phyloP scores from a whole-genome alignment of 2,329 filamentous ascomycete species.

The Ramularia collo-cygni region DNA sequence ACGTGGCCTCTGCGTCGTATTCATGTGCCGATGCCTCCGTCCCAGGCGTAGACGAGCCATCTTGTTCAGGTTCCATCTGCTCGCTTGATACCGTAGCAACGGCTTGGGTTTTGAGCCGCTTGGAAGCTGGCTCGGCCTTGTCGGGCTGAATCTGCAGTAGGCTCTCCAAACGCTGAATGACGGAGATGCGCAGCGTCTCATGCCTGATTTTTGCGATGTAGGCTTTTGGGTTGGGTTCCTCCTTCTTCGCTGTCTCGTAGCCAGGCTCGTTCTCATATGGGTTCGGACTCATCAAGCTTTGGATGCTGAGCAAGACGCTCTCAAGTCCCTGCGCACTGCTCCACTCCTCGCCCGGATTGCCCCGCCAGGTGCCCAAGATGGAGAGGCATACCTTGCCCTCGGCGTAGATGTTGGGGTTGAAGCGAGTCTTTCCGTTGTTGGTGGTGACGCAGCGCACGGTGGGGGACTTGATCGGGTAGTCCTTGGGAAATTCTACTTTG shows the following conservation, averaged over 20 bases:
- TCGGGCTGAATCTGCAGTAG: slow-evolving; percentile 58
- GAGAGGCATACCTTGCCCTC: slow-evolving; percentile 87
- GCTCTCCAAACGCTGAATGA: slow-evolving; percentile 78
- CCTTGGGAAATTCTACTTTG: slow-evolving; percentile 39
- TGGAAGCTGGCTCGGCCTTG: slow-evolving; percentile 11
- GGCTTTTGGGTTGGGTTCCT: slow-evolving; percentile 20
- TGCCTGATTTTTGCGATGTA: slow-evolving; percentile 66
- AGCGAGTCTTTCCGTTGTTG: slow-evolving; percentile 78
- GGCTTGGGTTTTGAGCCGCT: slow-evolving; percentile 15
- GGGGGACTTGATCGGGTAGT: slow-evolving; percentile 69
- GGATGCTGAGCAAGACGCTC: slow-evolving; percentile 89
- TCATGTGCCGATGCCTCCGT: slow-evolving; percentile 27
- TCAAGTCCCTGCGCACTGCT: slow-evolving; percentile 92
- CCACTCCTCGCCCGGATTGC: slow-evolving; percentile 88
- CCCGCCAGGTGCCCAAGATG: slow-evolving; percentile 73
- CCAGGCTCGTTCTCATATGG: slow-evolving; percentile 90
- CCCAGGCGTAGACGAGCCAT: slow-evolving; percentile 9
- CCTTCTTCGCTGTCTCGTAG: slow-evolving; percentile 54
- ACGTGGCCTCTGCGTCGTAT: slow-evolving; percentile 35
- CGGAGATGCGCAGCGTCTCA: slow-evolving; percentile 77
- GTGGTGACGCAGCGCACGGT: slow-evolving; percentile 67
- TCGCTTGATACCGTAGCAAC: neutral
- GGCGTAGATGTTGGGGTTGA: slow-evolving; percentile 96
- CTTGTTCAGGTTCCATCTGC: slow-evolving; percentile 3
- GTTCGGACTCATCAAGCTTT: slow-evolving; percentile 89